Percentiles rank a stretch among this genome's conserved stretches.
Conservation (phyloP, 2,329 filamentous ascomycete genomes). For the Cordyceps javanica region DNA sequence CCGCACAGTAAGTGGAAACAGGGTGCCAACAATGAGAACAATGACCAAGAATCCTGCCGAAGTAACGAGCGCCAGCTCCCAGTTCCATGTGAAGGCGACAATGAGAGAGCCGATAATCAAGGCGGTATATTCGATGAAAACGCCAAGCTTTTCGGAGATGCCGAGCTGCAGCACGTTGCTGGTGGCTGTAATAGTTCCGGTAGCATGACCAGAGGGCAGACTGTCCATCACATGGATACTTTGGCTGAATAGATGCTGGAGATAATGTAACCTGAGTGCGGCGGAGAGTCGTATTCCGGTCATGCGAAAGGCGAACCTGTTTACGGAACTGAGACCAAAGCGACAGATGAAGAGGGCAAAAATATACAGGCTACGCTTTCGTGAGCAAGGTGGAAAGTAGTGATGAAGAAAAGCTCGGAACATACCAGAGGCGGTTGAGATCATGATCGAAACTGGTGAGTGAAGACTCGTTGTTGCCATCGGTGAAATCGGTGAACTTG, state of each 20-base stretch:
- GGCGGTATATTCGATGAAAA: constrained; percentile 49
- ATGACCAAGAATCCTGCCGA: constrained; percentile 52
- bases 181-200: constrained; percentile 57
- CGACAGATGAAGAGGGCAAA: not conserved
- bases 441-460: too few species aligned
- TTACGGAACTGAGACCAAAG: constrained; percentile 51
- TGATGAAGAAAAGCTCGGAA: not conserved
- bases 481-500: too few species aligned
- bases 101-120: constrained; percentile 47
- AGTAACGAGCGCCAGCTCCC: constrained; percentile 55
- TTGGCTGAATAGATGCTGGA: constrained; percentile 57
- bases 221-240: constrained; percentile 63
- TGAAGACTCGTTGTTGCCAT: too few species aligned
- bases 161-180: constrained; percentile 59
- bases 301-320: constrained; percentile 53
- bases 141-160: constrained; percentile 57
- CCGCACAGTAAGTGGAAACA: constrained; percentile 52
- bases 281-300: constrained; percentile 57
- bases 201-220: constrained; percentile 55
- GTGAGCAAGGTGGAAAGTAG: not conserved
- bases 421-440: not conserved
- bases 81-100: constrained; percentile 51
- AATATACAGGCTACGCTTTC: not conserved
- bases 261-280: constrained; percentile 56
- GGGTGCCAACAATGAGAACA: constrained; percentile 36